Evolutionary conservation across 805 yeast species (phyloP), one percentile per base, ranked within the genome.

Genomic region (Wickerhamomyces sydowiorum): DNA sequence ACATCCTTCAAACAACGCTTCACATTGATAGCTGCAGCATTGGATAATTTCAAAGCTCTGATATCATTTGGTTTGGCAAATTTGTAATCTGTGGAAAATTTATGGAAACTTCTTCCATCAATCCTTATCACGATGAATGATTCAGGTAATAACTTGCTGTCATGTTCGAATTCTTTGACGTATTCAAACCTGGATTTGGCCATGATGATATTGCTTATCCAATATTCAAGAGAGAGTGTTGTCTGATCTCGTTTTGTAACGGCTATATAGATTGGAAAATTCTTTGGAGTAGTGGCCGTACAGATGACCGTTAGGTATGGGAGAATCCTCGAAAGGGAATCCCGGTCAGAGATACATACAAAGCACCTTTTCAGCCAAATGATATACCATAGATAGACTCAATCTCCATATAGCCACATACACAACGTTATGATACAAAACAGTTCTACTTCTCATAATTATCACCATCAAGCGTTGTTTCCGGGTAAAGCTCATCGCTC

Each of bases 31-130:
- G 98, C 98, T 4, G 96, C 80, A 3, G 72, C 67, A 64, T 89
- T 93, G 89, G 93, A 89, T 46, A 89, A 75, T 2, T 68, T 64
- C 25, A 93, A 61, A 0, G 98, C 98, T 20, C 78, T 59, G 22
- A 61, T 46, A 62, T 93, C 99, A 56, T 93, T 93, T 3, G 99
- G 99, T 58, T 93, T 93, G 2, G 61, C 76, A 60, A 93, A 91
- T 3, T 76, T 62, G 60, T 93, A 93, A 43, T 67, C 64, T 29
- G 73, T 73, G 2, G 95, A 80, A 52, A 93, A 83, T 52, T 79
- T 82, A 64, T 93, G 99, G 60, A 93, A 93, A 20, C 96, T 95
- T 49, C 93, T 76, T 1, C 99, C 99, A 56, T 93, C 99, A 0
- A 93, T 79, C 34, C 99, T 71, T 3, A 93, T 76, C 9, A 93